Evolutionary conservation across 2,329 filamentous ascomycete genomes (phyloP).

Genomic region (Torrubiella hemipterigena): DNA sequence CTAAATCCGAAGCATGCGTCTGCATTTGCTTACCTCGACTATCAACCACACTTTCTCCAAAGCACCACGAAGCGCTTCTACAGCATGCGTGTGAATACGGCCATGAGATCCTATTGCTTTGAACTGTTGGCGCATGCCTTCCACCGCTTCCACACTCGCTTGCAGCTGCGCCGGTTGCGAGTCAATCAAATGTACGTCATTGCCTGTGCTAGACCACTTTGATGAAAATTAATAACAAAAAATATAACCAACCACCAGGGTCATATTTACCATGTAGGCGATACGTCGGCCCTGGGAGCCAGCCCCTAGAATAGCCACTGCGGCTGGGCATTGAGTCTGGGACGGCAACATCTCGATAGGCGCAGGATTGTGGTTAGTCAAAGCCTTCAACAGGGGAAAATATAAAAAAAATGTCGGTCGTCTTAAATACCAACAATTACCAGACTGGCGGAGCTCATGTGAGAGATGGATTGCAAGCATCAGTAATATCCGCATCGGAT

Average conservation of each 20-base stretch:
- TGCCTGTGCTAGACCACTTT: slow-evolving; percentile 18
- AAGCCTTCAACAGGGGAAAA: too few species aligned
- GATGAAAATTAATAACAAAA: neutral
- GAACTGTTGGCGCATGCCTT: slow-evolving; percentile 10
- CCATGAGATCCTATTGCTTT: slow-evolving; percentile 7
- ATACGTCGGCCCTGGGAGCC: slow-evolving; percentile 18
- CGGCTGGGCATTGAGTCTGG: too few species aligned
- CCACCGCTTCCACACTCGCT: slow-evolving; percentile 14
- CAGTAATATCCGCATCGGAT: too few species aligned
- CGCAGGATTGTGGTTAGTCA: too few species aligned
- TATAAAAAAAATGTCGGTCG: too few species aligned
- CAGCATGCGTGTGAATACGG: slow-evolving; percentile 10
- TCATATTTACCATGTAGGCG: slow-evolving; percentile 15
- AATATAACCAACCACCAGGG: neutral
- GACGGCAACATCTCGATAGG: too few species aligned
- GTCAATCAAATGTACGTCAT: slow-evolving; percentile 17
- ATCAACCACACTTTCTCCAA: slow-evolving; percentile 14
- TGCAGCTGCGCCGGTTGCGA: slow-evolving; percentile 13
- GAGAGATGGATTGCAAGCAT: too few species aligned
- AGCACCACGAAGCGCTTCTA: slow-evolving; percentile 9
- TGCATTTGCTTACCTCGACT: slow-evolving; percentile 12
- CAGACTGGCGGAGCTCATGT: too few species aligned
- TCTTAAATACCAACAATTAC: too few species aligned
- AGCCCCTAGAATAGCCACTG: slow-evolving; percentile 15
- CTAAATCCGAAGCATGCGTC: neutral